Evolutionary conservation across 345 rosid species (phyloP).

Genomic region (Theobroma cacao): DNA sequence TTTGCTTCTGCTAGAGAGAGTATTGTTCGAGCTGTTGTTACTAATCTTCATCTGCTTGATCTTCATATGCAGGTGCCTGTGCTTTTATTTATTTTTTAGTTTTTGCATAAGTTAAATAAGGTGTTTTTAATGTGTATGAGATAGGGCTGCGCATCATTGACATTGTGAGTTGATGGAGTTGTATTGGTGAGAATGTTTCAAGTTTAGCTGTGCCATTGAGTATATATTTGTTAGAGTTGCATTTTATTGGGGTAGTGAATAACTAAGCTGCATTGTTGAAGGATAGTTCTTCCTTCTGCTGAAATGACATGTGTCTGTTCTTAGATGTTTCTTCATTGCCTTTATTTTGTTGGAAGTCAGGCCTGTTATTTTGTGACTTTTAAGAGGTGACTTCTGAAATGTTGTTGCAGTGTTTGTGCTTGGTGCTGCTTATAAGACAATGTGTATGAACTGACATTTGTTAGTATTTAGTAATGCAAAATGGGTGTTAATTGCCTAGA

Average conservation of each 20-base stretch:
- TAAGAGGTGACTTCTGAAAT: not conserved
- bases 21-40: constrained; percentile 93
- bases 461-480: not conserved
- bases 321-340: not conserved
- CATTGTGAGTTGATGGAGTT: not conserved
- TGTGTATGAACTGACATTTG: not conserved
- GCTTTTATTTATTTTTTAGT: not conserved
- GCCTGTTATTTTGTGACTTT: not conserved
- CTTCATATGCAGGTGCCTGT: constrained; percentile 87
- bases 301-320: not conserved
- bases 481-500: not conserved
- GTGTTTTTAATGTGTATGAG: not conserved
- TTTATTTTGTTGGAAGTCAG: not conserved
- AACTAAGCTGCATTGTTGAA: not conserved
- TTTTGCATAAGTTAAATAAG: not conserved
- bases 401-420: not conserved
- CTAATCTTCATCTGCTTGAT: constrained; percentile 89
- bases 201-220: not conserved
- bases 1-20: constrained; percentile 98
- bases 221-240: not conserved
- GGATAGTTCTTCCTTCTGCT: not conserved
- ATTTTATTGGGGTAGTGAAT: not conserved
- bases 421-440: not conserved
- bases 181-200: not conserved
- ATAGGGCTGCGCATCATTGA: not conserved